These are phyloP conservation scores for Geotrichum macrosporum DNA, from an alignment of 1,139 yeast species.

Conservation along the genomic window DNA sequence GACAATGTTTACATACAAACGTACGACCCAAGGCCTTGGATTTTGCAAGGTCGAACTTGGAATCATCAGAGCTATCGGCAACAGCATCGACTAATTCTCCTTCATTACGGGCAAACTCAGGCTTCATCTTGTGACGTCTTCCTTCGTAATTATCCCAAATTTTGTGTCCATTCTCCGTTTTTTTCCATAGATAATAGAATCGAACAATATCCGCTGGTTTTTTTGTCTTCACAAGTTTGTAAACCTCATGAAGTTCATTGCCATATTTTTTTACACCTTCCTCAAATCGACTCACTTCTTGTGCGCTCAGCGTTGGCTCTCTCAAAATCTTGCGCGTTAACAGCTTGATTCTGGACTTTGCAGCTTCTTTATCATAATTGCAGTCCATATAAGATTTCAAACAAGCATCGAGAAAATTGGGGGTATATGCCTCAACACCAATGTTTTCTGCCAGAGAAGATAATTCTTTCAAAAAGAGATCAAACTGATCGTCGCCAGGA, in stretches of 20 bases:
- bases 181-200: conserved; percentile 87
- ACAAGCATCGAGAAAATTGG: conserved; percentile 77
- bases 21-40: conserved; percentile 39
- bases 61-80: conserved; percentile 68
- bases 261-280: conserved; percentile 71
- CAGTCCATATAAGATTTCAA: conserved; percentile 51
- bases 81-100: conserved; percentile 43
- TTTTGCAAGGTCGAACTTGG: conserved; percentile 57
- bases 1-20: conserved; percentile 64
- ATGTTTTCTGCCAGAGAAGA: conserved; percentile 59
- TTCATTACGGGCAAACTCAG: conserved; percentile 29
- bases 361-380: conserved; percentile 48
- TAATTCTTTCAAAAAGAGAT: conserved; percentile 47
- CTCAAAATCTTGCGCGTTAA: conserved; percentile 56
- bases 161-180: conserved; percentile 64
- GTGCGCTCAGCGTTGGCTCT: conserved; percentile 69
- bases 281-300: conserved; percentile 67
- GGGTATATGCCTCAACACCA: conserved; percentile 47
- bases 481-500: conserved; percentile 37
- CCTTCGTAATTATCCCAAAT: conserved; percentile 87
- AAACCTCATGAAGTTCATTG: conserved; percentile 73
- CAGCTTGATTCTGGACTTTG: conserved; percentile 42
- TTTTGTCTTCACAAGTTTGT: conserved; percentile 63
- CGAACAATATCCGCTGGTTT: conserved; percentile 74
- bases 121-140: conserved; percentile 51